A percentile compares a stretch with the other conserved stretches of the same genome.
Conservation (phyloP, 2,329 filamentous ascomycete species). For the Fusarium kyushuense region DNA sequence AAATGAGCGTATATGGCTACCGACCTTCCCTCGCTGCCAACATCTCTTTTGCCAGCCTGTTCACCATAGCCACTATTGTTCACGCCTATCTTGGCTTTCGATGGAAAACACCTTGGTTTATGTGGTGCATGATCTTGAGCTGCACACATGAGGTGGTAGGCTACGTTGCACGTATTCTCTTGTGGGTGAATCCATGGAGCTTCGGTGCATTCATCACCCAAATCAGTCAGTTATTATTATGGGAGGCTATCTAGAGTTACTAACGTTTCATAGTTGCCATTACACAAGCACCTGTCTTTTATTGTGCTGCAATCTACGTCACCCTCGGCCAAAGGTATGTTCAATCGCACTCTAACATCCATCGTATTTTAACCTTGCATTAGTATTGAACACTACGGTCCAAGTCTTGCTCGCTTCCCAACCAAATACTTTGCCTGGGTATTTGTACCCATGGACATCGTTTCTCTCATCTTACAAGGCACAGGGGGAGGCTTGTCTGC, state of each 20-base stretch:
- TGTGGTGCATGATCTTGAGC: constrained; percentile 62
- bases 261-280: constrained; percentile 52
- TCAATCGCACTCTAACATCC: rapidly evolving
- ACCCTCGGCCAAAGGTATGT: constrained; percentile 34
- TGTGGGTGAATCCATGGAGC: constrained; percentile 66
- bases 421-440: constrained; percentile 52
- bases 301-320: constrained; percentile 54
- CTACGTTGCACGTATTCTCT: constrained; percentile 67
- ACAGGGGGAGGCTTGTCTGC: constrained; percentile 61
- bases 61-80: constrained; percentile 57
- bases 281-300: constrained; percentile 54
- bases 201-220: constrained; percentile 70
- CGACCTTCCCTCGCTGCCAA: constrained; percentile 57
- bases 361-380: background rate
- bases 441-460: constrained; percentile 61
- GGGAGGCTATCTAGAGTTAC: background rate
- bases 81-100: constrained; percentile 55
- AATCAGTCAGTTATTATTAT: constrained; percentile 52
- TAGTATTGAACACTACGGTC: constrained; percentile 51
- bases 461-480: constrained; percentile 65
- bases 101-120: constrained; percentile 57
- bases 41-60: constrained; percentile 55
- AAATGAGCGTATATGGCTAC: constrained; percentile 58
- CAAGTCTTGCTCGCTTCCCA: constrained; percentile 50
- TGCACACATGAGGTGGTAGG: constrained; percentile 67